Conservation (phyloP, 352 stramenopile species). For the Pythium rishiriense region DNA sequence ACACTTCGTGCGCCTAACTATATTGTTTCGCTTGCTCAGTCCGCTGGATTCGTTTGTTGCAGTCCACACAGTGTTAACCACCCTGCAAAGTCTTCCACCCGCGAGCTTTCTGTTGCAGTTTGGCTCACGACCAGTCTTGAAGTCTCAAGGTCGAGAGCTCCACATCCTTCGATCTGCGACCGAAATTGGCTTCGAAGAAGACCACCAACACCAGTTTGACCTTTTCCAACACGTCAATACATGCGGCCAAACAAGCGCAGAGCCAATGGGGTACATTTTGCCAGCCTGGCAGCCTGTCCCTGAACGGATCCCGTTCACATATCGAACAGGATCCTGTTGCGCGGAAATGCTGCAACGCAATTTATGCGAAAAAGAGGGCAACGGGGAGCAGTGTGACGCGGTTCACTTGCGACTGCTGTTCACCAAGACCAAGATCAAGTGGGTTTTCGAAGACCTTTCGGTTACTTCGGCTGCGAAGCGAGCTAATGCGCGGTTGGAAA, state of each 20-base stretch:
- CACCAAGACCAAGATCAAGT: conserved; percentile 21
- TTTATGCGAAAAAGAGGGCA: conserved; percentile 37
- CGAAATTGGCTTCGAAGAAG: conserved; percentile 22
- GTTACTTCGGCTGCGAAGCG: conserved; percentile 17
- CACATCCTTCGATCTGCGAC: conserved; percentile 22
- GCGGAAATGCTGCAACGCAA: conserved; percentile 45
- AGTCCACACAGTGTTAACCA: conserved; percentile 21
- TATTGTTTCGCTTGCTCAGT: neutral
- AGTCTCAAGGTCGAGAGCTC: conserved; percentile 7
- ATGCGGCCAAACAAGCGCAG: conserved; percentile 1
- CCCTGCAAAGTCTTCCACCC: conserved; percentile 21
- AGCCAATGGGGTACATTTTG: conserved; percentile 28
- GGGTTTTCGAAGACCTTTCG: conserved; percentile 29
- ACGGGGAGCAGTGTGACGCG: conserved; percentile 36
- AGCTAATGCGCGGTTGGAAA: neutral
- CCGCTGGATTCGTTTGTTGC: conserved; percentile 23
- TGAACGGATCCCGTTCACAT: conserved; percentile 59
- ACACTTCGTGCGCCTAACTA: neutral
- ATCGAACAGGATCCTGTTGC: conserved; percentile 55
- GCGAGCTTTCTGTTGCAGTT: conserved; percentile 20
- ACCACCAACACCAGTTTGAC: conserved; percentile 36
- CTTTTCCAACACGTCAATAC: conserved; percentile 40
- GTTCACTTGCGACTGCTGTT: conserved; percentile 37
- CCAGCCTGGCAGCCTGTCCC: conserved; percentile 47
- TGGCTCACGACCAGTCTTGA: neutral